Evolutionary conservation across 768 basidiomycete genomes (phyloP), one percentile per base, ranked within the genome.

Genomic region (Amanita fuliginea): DNA sequence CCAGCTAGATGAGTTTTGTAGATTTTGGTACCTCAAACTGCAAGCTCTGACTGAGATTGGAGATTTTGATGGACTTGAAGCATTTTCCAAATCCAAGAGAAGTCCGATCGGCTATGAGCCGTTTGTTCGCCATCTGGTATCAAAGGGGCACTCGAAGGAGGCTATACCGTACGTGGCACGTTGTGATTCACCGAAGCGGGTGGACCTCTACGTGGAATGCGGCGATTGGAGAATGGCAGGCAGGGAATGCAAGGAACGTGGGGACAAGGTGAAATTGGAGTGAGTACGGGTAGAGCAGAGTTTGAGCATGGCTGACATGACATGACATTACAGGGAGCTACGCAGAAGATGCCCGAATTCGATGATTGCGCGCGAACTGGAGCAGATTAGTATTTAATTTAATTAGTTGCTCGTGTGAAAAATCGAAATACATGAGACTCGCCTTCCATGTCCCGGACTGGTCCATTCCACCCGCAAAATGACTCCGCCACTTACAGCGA

Each of bases 71-170:
- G 81, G 76, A 1, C 73, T 98, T 11, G 92, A 97, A 42, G 61
- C 74, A 0, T 95, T 99, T 61, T 80, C 92, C 1, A 86, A 82
- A 56, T 86, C 84, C 32, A 93, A 80, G 65, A 78, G 90, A 56
- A 91, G 86, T 63, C 94, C 95, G 3, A 97, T 98, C 51, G 95
- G 96, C 1, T 98, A 95, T 59, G 94, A 97, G 60, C 76, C 85
- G 0, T 92, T 92, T 61, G 91, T 93, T 21, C 78, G 73, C 33
- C 81, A 88, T 55, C 74, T 96, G 33, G 76, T 88, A 24, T 73
- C 79, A 44, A 78, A 81, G 34, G 89, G 88, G 0, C 80, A 84
- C 61, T 58, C 64, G 22, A 87, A 78, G 59, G 86, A 95, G 60
- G 96, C 90, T 3, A 69, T 79, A 0, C 51, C 68, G 3, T 98